phyloP scores from a whole-genome alignment of 2,329 filamentous ascomycete genomes.

The Dothideomycetes sp. region DNA sequence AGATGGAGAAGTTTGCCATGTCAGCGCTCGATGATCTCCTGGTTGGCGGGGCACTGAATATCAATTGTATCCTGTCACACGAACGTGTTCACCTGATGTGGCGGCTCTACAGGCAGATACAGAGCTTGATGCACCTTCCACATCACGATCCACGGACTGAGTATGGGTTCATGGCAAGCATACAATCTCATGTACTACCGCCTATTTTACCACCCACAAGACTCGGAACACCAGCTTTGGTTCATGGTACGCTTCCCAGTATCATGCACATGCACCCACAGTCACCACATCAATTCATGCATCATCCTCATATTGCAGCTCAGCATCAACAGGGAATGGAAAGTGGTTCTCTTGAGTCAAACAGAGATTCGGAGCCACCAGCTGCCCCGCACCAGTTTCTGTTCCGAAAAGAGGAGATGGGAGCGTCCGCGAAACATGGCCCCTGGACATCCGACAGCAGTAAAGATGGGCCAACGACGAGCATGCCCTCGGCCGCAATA shows the following conservation, averaged over 20 bases:
- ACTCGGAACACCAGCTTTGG: too few relatives aligned
- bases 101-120: conserved; percentile 7
- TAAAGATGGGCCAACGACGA: too few relatives aligned
- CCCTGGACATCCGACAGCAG: too few relatives aligned
- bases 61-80: conserved; percentile 6
- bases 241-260: too few relatives aligned
- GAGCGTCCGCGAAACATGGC: too few relatives aligned
- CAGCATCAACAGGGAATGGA: background rate
- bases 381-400: background rate
- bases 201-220: too few relatives aligned
- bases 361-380: too few relatives aligned
- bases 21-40: conserved; percentile 4
- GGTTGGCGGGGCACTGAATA: conserved; percentile 8
- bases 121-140: background rate
- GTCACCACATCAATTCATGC: background rate
- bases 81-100: conserved; percentile 7
- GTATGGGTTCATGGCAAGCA: background rate
- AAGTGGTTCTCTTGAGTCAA: too few relatives aligned
- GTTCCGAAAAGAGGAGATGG: too few relatives aligned
- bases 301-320: background rate
- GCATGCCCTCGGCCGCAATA: too few relatives aligned
- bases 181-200: too few relatives aligned
- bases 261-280: too few relatives aligned
- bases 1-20: conserved; percentile 4
- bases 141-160: background rate